A percentile compares a stretch with the other conserved stretches of the same genome.
These are phyloP conservation scores for Aspergillus bridgeri DNA, from an alignment of 495 filamentous ascomycete species.

Conservation along the genomic window DNA sequence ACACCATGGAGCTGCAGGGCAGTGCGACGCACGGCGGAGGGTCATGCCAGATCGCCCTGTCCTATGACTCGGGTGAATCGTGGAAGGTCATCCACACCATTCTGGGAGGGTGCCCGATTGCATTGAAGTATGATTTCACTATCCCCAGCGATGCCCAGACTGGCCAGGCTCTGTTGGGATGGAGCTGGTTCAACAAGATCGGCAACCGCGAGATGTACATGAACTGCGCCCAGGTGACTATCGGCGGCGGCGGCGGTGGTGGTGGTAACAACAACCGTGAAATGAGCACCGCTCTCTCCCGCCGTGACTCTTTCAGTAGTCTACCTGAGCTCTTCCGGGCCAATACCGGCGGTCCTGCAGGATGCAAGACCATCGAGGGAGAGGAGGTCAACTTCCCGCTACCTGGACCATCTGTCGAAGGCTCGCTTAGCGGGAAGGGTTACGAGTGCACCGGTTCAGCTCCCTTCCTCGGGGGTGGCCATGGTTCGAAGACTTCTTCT, in stretches of 20 bases:
- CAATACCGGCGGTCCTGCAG: constrained; percentile 58
- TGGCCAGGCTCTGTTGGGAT: constrained; percentile 65
- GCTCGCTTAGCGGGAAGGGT: constrained; percentile 30
- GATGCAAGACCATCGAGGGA: constrained; percentile 49
- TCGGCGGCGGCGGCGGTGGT: constrained; percentile 51
- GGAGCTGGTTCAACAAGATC: constrained; percentile 89
- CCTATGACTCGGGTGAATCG: constrained; percentile 64
- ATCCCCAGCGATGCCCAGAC: constrained; percentile 42
- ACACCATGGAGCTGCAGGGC: constrained; percentile 39
- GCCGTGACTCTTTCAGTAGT: constrained; percentile 40
- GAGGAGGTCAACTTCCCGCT: constrained; percentile 59
- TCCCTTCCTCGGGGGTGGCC: constrained; percentile 20
- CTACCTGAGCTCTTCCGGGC: constrained; percentile 73
- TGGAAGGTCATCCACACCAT: constrained; percentile 85
- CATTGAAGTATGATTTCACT: constrained; percentile 45
- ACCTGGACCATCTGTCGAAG: constrained; percentile 60
- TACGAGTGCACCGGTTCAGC: constrained; percentile 30
- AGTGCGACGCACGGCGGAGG: constrained; percentile 79
- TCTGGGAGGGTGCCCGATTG: constrained; percentile 72
- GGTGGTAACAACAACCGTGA: no score
- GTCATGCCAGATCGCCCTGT: constrained; percentile 81
- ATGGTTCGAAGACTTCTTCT: constrained; percentile 2
- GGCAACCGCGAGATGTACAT: constrained; percentile 95
- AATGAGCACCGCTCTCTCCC: constrained; percentile 9
- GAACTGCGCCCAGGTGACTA: constrained; percentile 78